A percentile compares a stretch with the other conserved stretches of the same genome.
Conservation (phyloP, 2,329 filamentous ascomycete genomes). For the Monosporascus sp. region DNA sequence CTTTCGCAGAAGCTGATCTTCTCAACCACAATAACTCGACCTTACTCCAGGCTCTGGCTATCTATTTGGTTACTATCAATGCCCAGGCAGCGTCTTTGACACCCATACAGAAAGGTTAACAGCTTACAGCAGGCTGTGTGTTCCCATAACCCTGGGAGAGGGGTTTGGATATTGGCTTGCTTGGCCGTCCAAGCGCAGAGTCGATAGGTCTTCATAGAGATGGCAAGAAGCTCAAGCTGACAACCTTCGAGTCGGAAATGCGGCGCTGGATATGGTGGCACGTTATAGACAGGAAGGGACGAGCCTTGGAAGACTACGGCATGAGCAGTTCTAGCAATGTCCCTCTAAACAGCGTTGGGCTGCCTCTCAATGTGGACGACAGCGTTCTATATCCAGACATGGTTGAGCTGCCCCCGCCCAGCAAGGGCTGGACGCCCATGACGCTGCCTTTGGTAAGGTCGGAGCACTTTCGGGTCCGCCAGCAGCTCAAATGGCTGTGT, state of each 20-base stretch:
- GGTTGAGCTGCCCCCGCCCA: background rate
- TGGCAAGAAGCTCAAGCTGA: conserved; percentile 18
- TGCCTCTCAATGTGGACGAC: background rate
- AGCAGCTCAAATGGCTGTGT: background rate
- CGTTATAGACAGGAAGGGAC: conserved; percentile 5
- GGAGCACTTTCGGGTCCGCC: background rate
- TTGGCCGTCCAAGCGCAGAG: conserved; percentile 22
- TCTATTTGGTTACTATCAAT: background rate
- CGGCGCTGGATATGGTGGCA: conserved; percentile 26
- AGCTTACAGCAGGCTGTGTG: background rate
- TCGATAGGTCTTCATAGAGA: conserved; percentile 23
- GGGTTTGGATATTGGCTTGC: conserved; percentile 16
- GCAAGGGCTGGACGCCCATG: background rate
- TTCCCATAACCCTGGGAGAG: conserved; percentile 1
- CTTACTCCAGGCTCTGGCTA: background rate
- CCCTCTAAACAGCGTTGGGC: background rate
- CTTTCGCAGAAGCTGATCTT: background rate
- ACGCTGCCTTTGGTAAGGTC: background rate
- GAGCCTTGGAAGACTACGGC: background rate
- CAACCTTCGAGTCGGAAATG: conserved; percentile 23
- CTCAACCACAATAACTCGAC: background rate
- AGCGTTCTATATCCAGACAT: background rate
- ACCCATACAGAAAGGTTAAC: background rate
- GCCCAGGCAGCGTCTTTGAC: background rate
- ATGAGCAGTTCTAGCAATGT: background rate